Conservation (phyloP, 768 basidiomycete genomes). For the Tylopilus rubrobrunneus region DNA sequence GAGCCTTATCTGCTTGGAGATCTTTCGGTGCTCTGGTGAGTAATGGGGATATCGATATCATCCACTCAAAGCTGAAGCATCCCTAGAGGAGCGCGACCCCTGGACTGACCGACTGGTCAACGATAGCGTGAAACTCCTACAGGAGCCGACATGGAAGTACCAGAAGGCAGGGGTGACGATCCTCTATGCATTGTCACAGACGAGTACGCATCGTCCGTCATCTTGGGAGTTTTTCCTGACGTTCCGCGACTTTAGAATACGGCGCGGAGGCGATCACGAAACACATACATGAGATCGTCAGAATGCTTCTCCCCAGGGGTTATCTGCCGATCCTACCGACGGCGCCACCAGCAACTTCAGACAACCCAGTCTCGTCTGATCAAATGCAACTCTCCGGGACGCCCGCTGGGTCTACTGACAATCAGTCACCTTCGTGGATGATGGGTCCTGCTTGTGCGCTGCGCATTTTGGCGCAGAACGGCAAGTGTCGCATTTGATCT, state of each 20-base stretch:
- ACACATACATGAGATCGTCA: conserved; percentile 9
- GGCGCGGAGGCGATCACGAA: conserved; percentile 9
- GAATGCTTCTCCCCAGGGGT: conserved; percentile 16
- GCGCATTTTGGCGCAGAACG: conserved; percentile 14
- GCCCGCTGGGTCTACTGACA: background rate
- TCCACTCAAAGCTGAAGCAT: background rate
- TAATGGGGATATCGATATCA: background rate
- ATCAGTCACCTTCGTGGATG: conserved; percentile 14
- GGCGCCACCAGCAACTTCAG: background rate
- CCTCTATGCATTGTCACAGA: conserved; percentile 20
- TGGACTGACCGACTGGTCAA: conserved; percentile 14
- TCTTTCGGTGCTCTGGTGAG: conserved; percentile 19
- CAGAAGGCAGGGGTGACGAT: conserved; percentile 25
- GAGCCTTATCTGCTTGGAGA: conserved; percentile 23
- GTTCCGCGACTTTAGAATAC: conserved; percentile 7
- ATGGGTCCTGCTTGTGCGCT: conserved; percentile 25
- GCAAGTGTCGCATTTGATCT: background rate
- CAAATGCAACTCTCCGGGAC: background rate
- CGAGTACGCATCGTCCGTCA: conserved; percentile 1
- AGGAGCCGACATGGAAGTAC: conserved; percentile 3
- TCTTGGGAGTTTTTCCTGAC: background rate
- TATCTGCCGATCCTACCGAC: conserved; percentile 4
- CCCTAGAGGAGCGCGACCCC: conserved; percentile 5
- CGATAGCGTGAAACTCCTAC: conserved; percentile 7
- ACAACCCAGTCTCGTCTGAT: background rate